phyloP scores from a whole-genome alignment of 2,329 filamentous ascomycete species.

The Epichloe scottii region DNA sequence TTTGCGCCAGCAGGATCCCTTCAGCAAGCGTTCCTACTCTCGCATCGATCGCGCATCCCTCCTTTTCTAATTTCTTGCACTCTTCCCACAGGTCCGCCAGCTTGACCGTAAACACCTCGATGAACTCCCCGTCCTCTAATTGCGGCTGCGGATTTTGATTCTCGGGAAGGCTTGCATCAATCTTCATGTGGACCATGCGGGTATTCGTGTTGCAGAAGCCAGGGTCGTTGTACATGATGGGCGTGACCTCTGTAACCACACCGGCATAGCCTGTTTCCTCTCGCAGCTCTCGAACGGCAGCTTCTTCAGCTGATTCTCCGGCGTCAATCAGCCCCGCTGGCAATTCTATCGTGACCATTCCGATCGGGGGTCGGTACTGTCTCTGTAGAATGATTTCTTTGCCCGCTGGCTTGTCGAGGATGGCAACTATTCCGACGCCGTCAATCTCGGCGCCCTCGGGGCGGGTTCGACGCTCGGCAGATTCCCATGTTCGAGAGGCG shows the following conservation, averaged over 20 bases:
- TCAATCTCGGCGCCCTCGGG: constrained; percentile 51
- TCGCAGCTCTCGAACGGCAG: constrained; percentile 49
- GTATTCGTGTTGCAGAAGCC: constrained; percentile 57
- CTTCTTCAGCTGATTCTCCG: constrained; percentile 47
- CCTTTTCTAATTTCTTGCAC: constrained; percentile 50
- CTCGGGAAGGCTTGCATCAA: constrained; percentile 56
- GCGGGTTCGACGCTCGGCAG: constrained; percentile 56
- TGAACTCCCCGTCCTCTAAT: constrained; percentile 71
- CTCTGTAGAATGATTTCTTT: constrained; percentile 50
- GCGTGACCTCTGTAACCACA: constrained; percentile 40
- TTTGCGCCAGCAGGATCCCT: constrained; percentile 60
- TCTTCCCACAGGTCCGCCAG: constrained; percentile 52
- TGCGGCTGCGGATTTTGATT: constrained; percentile 58
- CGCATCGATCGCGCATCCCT: constrained; percentile 70
- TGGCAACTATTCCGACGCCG: constrained; percentile 60
- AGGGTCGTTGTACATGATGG: constrained; percentile 55
- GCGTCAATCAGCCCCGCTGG: constrained; percentile 52
- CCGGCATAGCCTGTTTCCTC: constrained; percentile 58
- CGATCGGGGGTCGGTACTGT: constrained; percentile 52
- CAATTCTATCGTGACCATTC: constrained; percentile 48
- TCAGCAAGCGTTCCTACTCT: constrained; percentile 67
- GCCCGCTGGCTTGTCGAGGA: constrained; percentile 44
- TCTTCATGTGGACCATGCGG: constrained; percentile 57
- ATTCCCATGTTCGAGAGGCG: constrained; percentile 54
- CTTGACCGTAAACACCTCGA: constrained; percentile 63